Conservation (phyloP, 176 grass and related monocot genomes). For the Oryza glumipatula region DNA sequence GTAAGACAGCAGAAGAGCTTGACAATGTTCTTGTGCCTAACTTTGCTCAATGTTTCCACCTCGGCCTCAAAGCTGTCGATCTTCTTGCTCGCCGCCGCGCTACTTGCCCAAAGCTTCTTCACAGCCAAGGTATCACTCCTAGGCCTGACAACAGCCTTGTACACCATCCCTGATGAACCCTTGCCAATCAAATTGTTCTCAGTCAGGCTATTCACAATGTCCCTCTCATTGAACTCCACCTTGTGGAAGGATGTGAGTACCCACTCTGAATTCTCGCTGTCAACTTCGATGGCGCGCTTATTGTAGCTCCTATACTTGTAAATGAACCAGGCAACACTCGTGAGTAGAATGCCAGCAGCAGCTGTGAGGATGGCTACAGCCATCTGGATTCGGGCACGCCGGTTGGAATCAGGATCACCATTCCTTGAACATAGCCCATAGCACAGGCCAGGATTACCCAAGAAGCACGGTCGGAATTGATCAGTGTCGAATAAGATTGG, state of each 20-base stretch:
- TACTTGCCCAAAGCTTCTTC: slow-evolving; percentile 58
- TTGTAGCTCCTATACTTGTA: slow-evolving; percentile 42
- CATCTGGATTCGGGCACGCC: background rate
- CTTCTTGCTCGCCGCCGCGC: background rate
- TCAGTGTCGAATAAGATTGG: slow-evolving; percentile 37
- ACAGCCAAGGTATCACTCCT: slow-evolving; percentile 54
- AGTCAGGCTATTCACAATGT: slow-evolving; percentile 54
- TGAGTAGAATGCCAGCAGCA: slow-evolving; percentile 17
- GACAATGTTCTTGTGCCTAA: slow-evolving; percentile 89
- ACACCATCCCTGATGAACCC: slow-evolving; percentile 63
- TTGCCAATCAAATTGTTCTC: slow-evolving; percentile 64
- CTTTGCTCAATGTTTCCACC: slow-evolving; percentile 61
- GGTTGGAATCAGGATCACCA: background rate
- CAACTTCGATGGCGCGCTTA: background rate
- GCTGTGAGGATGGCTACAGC: slow-evolving; percentile 10
- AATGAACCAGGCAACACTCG: slow-evolving; percentile 40
- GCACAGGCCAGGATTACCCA: slow-evolving; percentile 80
- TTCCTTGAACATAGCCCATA: slow-evolving; percentile 22
- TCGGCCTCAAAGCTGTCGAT: slow-evolving; percentile 55
- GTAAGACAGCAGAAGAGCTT: slow-evolving; percentile 76
- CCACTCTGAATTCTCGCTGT: slow-evolving; percentile 40
- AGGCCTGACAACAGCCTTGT: slow-evolving; percentile 55
- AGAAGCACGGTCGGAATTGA: slow-evolving; percentile 56
- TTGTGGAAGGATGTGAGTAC: slow-evolving; percentile 70
- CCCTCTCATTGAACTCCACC: slow-evolving; percentile 58